Percentiles rank a stretch among this genome's conserved stretches.
These are phyloP conservation scores for Simmondsia chinensis DNA, from an alignment of 148 eudicot genomes.

Conservation along the genomic window DNA sequence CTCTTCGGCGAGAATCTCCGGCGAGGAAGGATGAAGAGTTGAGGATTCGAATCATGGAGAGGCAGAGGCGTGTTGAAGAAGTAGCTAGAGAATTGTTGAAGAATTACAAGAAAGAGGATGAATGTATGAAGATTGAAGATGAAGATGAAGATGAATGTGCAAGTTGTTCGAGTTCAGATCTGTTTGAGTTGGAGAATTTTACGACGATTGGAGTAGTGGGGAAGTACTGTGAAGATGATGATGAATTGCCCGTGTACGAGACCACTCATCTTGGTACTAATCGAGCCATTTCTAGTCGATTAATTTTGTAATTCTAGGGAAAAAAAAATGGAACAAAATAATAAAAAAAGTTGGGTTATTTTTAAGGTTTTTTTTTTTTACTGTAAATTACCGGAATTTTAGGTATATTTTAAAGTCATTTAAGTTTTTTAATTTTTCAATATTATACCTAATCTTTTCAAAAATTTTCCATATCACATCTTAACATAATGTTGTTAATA, in stretches of 20 bases:
- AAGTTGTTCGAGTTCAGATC: slow-evolving; percentile 40
- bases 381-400: no score
- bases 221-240: slow-evolving; percentile 28
- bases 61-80: slow-evolving; percentile 51
- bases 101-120: no score
- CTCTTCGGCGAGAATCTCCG: no score
- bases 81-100: slow-evolving; percentile 53
- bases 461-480: no score
- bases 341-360: no score
- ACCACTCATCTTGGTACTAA: slow-evolving; percentile 27
- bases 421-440: no score
- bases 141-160: slow-evolving; percentile 26
- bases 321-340: not conserved
- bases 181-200: slow-evolving; percentile 41
- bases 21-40: slow-evolving; percentile 27
- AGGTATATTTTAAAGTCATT: no score
- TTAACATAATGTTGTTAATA: no score
- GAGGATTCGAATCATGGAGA: slow-evolving; percentile 31
- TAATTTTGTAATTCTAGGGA: slow-evolving; percentile 11
- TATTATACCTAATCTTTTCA: no score
- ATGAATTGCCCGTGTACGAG: slow-evolving; percentile 43
- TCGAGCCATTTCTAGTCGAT: slow-evolving; percentile 28
- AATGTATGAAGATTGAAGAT: no score
- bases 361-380: no score
- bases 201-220: slow-evolving; percentile 18